Conservation (phyloP, 1,139 yeast genomes). For the Pichia sp. region DNA sequence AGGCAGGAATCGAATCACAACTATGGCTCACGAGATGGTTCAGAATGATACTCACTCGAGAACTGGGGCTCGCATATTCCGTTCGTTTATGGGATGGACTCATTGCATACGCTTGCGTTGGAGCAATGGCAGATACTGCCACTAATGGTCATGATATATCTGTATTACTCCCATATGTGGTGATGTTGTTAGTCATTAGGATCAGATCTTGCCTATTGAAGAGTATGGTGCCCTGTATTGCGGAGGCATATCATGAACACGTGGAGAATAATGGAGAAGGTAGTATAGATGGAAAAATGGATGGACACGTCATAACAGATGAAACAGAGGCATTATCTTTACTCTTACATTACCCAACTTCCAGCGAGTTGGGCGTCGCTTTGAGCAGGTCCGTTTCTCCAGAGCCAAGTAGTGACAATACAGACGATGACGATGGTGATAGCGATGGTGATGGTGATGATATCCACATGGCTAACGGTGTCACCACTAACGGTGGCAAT, state of each 20-base stretch:
- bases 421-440: neutral
- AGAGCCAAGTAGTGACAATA: neutral
- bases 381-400: neutral
- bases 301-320: no score
- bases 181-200: conserved; percentile 45
- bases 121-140: conserved; percentile 8
- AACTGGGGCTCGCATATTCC: conserved; percentile 44
- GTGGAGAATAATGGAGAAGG: neutral
- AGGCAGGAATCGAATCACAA: conserved; percentile 47
- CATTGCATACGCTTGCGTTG: conserved; percentile 30
- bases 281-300: neutral
- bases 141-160: conserved; percentile 21
- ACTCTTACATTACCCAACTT: conserved; percentile 55
- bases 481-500: no score
- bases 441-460: no score
- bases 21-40: conserved; percentile 65
- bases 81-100: conserved; percentile 54
- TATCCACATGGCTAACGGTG: no score
- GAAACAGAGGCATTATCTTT: conserved; percentile 55
- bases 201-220: conserved; percentile 29
- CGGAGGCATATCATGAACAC: neutral
- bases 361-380: neutral
- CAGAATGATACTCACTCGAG: conserved; percentile 50
- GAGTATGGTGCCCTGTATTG: neutral
- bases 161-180: conserved; percentile 42